Conservation (phyloP, 495 filamentous ascomycete genomes). For the Xylaria acuta region DNA sequence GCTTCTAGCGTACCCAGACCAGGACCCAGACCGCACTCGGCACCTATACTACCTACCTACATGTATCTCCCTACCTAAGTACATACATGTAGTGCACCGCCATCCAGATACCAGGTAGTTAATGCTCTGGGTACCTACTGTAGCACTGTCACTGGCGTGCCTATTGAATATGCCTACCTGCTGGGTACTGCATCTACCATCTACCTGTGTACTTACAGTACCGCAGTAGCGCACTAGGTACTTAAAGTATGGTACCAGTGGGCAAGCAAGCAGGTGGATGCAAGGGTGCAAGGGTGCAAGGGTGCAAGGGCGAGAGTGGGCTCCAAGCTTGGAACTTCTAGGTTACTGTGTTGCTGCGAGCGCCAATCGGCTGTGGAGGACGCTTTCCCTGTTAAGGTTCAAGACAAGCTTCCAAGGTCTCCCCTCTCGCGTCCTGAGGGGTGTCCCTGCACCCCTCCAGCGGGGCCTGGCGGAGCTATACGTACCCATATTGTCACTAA, state of each 20-base stretch:
- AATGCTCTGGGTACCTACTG: neutral
- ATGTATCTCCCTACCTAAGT: too few relatives aligned
- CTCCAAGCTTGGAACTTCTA: slow-evolving; percentile 23
- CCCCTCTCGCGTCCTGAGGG: slow-evolving; percentile 16
- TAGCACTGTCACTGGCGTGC: neutral
- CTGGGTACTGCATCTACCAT: neutral
- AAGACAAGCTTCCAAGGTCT: slow-evolving; percentile 15
- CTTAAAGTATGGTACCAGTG: too few relatives aligned
- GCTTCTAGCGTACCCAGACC: slow-evolving; percentile 5
- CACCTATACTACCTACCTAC: too few relatives aligned
- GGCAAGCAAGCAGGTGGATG: neutral
- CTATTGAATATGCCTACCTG: slow-evolving; percentile 2
- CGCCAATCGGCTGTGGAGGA: slow-evolving; percentile 21
- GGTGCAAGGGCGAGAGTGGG: neutral
- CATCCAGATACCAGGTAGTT: neutral
- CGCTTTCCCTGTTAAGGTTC: slow-evolving; percentile 15
- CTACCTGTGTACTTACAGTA: neutral
- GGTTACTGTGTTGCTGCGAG: slow-evolving; percentile 16
- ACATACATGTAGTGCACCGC: neutral
- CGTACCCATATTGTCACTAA: neutral
- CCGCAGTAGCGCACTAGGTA: too few relatives aligned
- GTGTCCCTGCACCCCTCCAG: slow-evolving; percentile 14
- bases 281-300: neutral
- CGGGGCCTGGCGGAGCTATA: slow-evolving; percentile 7
- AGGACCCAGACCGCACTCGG: neutral